Evolutionary conservation across 371 early-diverging fungal genomes (phyloP).

Genomic region (Mortierella sp.): DNA sequence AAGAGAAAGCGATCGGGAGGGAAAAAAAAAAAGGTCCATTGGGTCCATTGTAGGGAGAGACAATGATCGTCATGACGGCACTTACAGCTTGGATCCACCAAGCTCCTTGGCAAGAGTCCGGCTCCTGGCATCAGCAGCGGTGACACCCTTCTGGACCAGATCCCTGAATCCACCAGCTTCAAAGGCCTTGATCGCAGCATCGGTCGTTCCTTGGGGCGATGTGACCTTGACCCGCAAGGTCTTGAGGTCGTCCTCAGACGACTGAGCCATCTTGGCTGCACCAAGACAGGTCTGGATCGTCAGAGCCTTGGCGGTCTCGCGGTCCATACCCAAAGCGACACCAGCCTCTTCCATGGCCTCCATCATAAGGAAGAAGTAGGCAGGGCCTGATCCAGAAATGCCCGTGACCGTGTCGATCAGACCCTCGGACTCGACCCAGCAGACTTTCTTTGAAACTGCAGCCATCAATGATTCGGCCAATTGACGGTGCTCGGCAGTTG

Average conservation of each 20-base stretch:
- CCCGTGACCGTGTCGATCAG: conserved; percentile 91
- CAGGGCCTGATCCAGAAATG: conserved; percentile 90
- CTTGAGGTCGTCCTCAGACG: conserved; percentile 76
- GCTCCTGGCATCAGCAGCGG: conserved; percentile 76
- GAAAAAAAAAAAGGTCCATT: neutral
- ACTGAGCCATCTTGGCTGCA: conserved; percentile 87
- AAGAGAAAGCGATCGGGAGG: too few species aligned
- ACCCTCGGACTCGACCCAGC: conserved; percentile 83
- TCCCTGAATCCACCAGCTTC: conserved; percentile 71
- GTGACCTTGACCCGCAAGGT: conserved; percentile 89
- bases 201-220: conserved; percentile 94
- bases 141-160: conserved; percentile 67
- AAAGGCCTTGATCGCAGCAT: conserved; percentile 86
- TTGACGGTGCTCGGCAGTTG: conserved; percentile 68
- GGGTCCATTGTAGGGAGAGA: neutral
- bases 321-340: conserved; percentile 79
- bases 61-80: neutral
- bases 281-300: conserved; percentile 92
- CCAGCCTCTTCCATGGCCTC: conserved; percentile 92
- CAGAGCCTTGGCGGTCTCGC: conserved; percentile 79
- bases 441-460: conserved; percentile 78
- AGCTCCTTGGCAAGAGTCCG: conserved; percentile 77
- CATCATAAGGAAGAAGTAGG: conserved; percentile 93
- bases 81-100: conserved; percentile 57
- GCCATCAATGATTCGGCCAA: conserved; percentile 73